A percentile compares a stretch with the other conserved stretches of the same genome.
Conservation (phyloP, 23 red algal genomes). For the Gracilaria vermiculophylla region DNA sequence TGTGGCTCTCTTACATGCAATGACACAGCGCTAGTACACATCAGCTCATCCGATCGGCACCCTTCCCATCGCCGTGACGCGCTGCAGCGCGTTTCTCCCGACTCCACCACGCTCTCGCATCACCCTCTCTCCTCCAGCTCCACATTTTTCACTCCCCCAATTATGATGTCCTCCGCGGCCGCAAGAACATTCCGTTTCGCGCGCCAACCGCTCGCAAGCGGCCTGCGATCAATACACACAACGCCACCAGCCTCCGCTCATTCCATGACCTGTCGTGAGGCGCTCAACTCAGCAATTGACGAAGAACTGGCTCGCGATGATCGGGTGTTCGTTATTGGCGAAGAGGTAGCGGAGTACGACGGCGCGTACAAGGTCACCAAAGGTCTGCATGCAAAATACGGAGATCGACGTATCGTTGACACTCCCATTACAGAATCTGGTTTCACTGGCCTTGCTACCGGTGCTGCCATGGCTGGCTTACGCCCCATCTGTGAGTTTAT, state of each 20-base stretch:
- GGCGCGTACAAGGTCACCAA: constrained; percentile 99
- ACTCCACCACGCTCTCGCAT: too few species aligned
- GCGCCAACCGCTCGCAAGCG: not conserved
- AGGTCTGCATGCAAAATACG: constrained; percentile 87
- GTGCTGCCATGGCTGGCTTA: constrained; percentile 87
- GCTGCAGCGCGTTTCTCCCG: too few species aligned
- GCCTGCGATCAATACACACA: not conserved
- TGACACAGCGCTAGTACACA: too few species aligned
- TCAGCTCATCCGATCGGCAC: too few species aligned
- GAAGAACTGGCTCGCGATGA: constrained; percentile 94
- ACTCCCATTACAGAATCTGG: constrained; percentile 98
- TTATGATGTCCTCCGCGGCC: not conserved
- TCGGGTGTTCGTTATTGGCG: constrained; percentile 89
- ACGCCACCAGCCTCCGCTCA: not conserved
- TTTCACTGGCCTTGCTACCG: constrained; percentile 92
- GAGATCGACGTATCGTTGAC: constrained; percentile 85
- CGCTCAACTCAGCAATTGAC: constrained; percentile 94
- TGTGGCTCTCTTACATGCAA: too few species aligned
- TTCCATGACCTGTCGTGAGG: constrained; percentile 82
- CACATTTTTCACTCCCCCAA: not conserved
- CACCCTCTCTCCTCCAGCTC: not conserved
- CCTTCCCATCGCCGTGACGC: too few species aligned
- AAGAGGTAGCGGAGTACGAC: constrained; percentile 96
- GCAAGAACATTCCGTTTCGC: not conserved
- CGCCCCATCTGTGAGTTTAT: constrained; percentile 97